These are phyloP conservation scores for Phytophthora multivora DNA, from an alignment of 352 stramenopile genomes.

Conservation along the genomic window DNA sequence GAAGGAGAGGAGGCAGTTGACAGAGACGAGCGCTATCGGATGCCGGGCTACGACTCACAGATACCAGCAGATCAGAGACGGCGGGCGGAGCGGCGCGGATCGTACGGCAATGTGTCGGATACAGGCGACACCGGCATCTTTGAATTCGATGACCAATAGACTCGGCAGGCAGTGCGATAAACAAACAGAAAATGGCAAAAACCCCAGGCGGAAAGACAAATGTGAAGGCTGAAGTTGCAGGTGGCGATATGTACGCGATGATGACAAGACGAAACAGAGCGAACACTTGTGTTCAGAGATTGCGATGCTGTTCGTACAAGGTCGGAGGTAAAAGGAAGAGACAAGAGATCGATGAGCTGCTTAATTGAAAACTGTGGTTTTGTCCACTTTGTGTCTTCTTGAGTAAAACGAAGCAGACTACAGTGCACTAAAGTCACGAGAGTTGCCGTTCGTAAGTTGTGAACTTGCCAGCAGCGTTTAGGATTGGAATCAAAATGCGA, in stretches of 20 bases:
- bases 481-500: slow-evolving; percentile 1
- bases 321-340: not conserved
- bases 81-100: slow-evolving; percentile 50
- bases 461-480: not conserved
- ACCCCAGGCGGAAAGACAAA: slow-evolving; percentile 6
- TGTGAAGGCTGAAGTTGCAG: not conserved
- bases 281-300: not conserved
- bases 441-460: too few relatives aligned
- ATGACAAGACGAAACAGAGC: not conserved
- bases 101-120: slow-evolving; percentile 57
- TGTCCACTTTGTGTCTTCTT: too few relatives aligned
- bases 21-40: slow-evolving; percentile 30
- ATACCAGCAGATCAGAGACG: slow-evolving; percentile 28
- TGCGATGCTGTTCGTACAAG: not conserved
- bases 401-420: too few relatives aligned
- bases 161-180: slow-evolving; percentile 32
- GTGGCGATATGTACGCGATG: not conserved
- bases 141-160: slow-evolving; percentile 79
- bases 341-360: too few relatives aligned
- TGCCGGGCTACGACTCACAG: slow-evolving; percentile 23
- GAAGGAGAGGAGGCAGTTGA: slow-evolving; percentile 31
- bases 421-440: too few relatives aligned
- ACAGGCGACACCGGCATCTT: slow-evolving; percentile 66
- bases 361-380: too few relatives aligned
- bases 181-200: slow-evolving; percentile 16